Evolutionary conservation across 176 grass and related monocot species (phyloP).

Genomic region (Aechmea fasciata): DNA sequence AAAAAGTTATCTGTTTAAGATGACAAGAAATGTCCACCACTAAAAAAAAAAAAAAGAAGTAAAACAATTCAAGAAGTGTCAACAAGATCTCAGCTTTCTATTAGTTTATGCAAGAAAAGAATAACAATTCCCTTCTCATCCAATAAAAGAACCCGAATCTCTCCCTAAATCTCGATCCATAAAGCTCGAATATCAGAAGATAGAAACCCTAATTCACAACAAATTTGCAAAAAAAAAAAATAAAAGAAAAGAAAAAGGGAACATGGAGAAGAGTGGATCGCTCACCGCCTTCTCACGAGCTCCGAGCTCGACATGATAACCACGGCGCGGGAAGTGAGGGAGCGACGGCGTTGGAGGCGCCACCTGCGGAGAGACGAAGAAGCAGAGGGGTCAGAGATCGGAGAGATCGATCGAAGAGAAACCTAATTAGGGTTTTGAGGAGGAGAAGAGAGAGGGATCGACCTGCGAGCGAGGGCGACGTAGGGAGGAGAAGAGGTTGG

Average conservation of each 20-base stretch:
- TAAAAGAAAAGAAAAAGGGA: neutral
- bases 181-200: neutral
- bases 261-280: neutral
- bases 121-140: too few relatives aligned
- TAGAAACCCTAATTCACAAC: neutral
- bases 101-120: too few relatives aligned
- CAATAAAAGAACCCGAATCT: neutral
- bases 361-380: slow-evolving; percentile 16
- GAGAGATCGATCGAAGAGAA: neutral
- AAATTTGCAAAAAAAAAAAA: neutral
- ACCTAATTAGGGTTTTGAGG: neutral
- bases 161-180: neutral
- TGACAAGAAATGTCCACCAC: too few relatives aligned
- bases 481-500: slow-evolving; percentile 33
- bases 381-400: neutral
- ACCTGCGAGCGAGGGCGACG: slow-evolving; percentile 5
- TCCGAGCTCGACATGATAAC: slow-evolving; percentile 71
- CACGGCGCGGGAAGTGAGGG: slow-evolving; percentile 26
- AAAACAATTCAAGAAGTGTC: too few relatives aligned
- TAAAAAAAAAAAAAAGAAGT: too few relatives aligned
- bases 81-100: too few relatives aligned
- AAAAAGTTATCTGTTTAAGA: too few relatives aligned
- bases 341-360: neutral
- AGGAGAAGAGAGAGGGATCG: neutral
- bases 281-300: slow-evolving; percentile 71